These are phyloP conservation scores for Colletotrichum spinosum DNA, from an alignment of 2,329 filamentous ascomycete species.

Conservation along the genomic window DNA sequence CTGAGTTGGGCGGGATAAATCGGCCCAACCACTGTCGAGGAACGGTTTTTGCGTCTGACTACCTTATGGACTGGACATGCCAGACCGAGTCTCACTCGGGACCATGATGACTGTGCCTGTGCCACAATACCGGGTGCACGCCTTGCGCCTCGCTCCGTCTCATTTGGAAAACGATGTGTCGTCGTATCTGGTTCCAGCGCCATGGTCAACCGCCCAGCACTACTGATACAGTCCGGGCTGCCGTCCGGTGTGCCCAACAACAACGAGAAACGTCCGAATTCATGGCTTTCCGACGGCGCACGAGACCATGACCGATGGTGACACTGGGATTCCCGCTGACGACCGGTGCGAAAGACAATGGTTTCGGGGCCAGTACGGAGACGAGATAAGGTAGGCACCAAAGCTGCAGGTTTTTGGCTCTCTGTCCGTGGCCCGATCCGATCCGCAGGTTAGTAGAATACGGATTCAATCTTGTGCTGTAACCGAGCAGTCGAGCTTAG, in stretches of 20 bases:
- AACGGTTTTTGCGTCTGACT: constrained; percentile 10
- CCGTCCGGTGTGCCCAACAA: constrained; percentile 26
- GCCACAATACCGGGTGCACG: not conserved
- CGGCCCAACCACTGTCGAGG: constrained; percentile 4
- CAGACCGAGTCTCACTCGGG: constrained; percentile 16
- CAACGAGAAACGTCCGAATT: constrained; percentile 28
- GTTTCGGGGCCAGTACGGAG: constrained; percentile 15
- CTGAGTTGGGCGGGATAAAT: not conserved
- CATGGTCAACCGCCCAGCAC: constrained; percentile 21
- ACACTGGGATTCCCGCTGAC: constrained; percentile 10
- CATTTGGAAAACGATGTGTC: not conserved
- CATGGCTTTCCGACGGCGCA: constrained; percentile 12
- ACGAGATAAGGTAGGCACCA: not conserved
- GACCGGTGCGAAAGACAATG: constrained; percentile 22
- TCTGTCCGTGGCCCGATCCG: no score
- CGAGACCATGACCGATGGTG: constrained; percentile 17
- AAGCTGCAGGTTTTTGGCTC: no score
- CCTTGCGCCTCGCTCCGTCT: no score
- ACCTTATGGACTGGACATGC: not conserved
- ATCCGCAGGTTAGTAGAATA: no score
- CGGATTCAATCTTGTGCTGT: not conserved
- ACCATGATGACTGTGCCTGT: constrained; percentile 25
- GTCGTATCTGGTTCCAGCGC: constrained; percentile 21
- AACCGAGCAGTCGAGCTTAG: not conserved
- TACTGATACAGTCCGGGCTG: constrained; percentile 12